Evolutionary conservation across 805 yeast genomes (phyloP).

Genomic region (Yarrowia sp.): DNA sequence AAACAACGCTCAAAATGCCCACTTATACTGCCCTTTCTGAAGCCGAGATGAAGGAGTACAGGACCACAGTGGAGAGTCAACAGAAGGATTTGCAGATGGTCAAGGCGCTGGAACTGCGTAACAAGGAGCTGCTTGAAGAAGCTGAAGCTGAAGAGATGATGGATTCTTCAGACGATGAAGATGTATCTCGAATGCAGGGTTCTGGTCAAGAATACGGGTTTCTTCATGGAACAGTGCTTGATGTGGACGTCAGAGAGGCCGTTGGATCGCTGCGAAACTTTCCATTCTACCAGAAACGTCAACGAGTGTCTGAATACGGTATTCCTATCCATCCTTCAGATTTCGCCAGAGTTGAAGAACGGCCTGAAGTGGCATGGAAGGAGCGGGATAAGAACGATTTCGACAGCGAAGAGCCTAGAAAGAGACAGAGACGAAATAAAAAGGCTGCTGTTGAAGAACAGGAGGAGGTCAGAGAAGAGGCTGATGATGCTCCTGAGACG

Average conservation of each 20-base stretch:
- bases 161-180: conserved; percentile 37
- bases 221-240: conserved; percentile 1
- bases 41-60: conserved; percentile 38
- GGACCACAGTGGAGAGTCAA: conserved; percentile 32
- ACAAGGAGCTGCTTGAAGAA: conserved; percentile 41
- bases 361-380: conserved; percentile 29
- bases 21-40: conserved; percentile 33
- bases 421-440: conserved; percentile 3
- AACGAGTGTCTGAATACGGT: conserved; percentile 85
- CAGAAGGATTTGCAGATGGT: conserved; percentile 31
- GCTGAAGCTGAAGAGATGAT: conserved; percentile 37
- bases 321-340: conserved; percentile 64
- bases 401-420: conserved; percentile 16
- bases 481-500: conserved; percentile 5
- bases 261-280: conserved; percentile 44
- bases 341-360: conserved; percentile 54
- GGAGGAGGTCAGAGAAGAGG: conserved; percentile 5
- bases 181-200: conserved; percentile 30
- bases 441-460: neutral
- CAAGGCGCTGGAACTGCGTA: conserved; percentile 40
- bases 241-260: conserved; percentile 46
- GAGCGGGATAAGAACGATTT: conserved; percentile 8
- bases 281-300: conserved; percentile 61
- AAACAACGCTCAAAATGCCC: conserved; percentile 27
- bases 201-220: conserved; percentile 32